Evolutionary conservation across 352 stramenopile species (phyloP), one percentile per base, ranked within the genome.

Genomic region (Phytophthora pluvialis): DNA sequence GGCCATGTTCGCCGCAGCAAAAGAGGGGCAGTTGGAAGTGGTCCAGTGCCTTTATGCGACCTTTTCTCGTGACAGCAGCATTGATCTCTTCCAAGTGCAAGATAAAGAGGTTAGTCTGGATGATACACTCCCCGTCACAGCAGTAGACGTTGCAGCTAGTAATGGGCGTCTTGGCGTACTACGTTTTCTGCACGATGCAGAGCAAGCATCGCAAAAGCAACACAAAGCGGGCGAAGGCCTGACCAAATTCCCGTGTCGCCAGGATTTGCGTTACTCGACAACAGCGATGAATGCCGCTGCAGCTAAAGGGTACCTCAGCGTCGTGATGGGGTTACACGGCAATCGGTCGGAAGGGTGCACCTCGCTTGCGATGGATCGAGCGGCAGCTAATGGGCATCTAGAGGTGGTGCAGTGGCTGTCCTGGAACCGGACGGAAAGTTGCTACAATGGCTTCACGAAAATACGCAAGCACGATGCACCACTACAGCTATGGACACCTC

Each of bases 301-400:
- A 38, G 28, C 25, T 38, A 51, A 38, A 28, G n/a, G 25, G 15
- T 13, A 51, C 2, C 15, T 28, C n/a, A 51, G 45, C 18, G 15
- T 51, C 26, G 45, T 51, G 11, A 25, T 38, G 13, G 28, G 28
- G 13, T 31, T 51, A 6, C 25, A 51, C 28, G 13, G 45, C 26
- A 50, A 51, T 51, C 45, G 28, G 45, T 51, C 45, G 4, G 45
- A 51, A 8, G 45, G 13, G 15, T 51, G 45, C 13, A 51, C 26
- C 3, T 51, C 45, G 0, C 25, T n/a, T 38, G 45, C 45, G 3
- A 51, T 51, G 13, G 13, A 51, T 35, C 31, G 31, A 35, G 31
- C 31, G 6, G 31, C 3, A 7, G 25, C 45, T 38, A 38, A 51
- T 51, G 13, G 45, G n/a, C 31, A 35, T 35, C 45, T 51, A 15